These are phyloP conservation scores for Tagetes erecta DNA, from an alignment of 129 eudicot genomes.

Conservation along the genomic window DNA sequence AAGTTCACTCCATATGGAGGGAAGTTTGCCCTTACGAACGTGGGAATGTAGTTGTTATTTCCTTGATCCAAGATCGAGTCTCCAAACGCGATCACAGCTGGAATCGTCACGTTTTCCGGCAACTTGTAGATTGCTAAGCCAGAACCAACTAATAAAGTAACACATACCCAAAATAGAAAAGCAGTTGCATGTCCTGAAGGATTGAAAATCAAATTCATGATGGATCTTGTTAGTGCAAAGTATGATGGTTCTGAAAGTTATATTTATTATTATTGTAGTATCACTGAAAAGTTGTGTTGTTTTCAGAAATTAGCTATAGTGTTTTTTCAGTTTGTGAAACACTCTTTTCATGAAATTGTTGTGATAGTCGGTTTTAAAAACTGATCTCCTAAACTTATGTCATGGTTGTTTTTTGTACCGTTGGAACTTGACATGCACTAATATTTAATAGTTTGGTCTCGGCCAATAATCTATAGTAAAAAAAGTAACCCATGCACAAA, in stretches of 20 bases:
- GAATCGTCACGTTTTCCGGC: conserved; percentile 46
- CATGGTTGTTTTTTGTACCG: neutral
- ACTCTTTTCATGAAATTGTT: conserved; percentile 23
- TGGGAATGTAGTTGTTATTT: conserved; percentile 52
- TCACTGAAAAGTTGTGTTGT: neutral
- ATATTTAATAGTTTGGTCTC: no score
- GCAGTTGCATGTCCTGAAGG: conserved; percentile 5
- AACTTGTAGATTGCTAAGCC: conserved; percentile 22
- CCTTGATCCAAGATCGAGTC: conserved; percentile 86
- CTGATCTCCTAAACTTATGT: conserved; percentile 28
- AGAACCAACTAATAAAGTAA: conserved; percentile 16
- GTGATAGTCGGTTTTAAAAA: conserved; percentile 26
- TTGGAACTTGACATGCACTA: neutral
- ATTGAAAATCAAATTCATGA: conserved; percentile 3
- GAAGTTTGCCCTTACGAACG: conserved; percentile 56
- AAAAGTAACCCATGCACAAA: no score
- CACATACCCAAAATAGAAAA: neutral
- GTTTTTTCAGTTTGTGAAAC: conserved; percentile 14
- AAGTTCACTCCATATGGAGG: conserved; percentile 78
- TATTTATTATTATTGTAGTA: neutral
- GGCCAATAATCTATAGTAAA: no score
- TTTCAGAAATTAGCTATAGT: neutral
- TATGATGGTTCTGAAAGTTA: neutral
- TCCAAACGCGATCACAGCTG: conserved; percentile 69
- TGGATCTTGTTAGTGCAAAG: neutral